Base-by-base conservation (phyloP, 1,284 basidiomycete genomes). In the Apiotrichum veenhuisii region DNA sequence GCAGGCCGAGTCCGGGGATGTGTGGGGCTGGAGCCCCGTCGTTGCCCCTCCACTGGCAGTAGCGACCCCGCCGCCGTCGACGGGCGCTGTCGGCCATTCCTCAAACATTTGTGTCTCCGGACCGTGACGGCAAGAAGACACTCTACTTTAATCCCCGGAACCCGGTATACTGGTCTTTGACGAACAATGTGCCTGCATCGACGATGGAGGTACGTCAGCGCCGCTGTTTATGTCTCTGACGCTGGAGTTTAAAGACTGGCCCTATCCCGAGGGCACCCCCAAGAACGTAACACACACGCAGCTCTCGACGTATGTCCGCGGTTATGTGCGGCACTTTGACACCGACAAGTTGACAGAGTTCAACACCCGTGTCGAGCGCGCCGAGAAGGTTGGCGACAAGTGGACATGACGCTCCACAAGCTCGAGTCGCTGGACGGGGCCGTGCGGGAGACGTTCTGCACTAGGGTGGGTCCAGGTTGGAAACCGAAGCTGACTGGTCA, bases 351-450 rank as follows among this genome's bases (percentile, higher is more conserved):
- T 72, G 0, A n/a, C n/a, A n/a, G n/a, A n/a, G n/a, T 82, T 79
- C 66, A 79, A 80, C 62, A 83, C 82, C 0, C 78, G 82, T 0
- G 81, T 83, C 0, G 82, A 83, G 62, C 72, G 66, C 3, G 73
- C 79, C 11, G 73, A 76, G n/a, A 50, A 49, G 43, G 14, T 37
- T 5, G n/a, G n/a, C n/a, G n/a, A 20, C 11, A 60, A 51, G 33
- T 71, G 67, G 69, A 46, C 14, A 53, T 70, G 49, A 64, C 60
- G 3, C 44, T 72, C 17, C 52, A 67, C 63, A 40, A 79, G 76
- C 25, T 82, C 72, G 81, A n/a, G n/a, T n/a, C 77, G 67, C 8
- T 63, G 77, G 36, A 78, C 72, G 50, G 63, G 79, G 73, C 65
- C 66, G n/a, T 36, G 63, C 61, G 17, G 67, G 64, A 26, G 38